Percentiles rank a stretch among this genome's conserved stretches.
Evolutionary conservation across 768 basidiomycete species (phyloP).

Genomic region (Hypsizygus marmoreus): DNA sequence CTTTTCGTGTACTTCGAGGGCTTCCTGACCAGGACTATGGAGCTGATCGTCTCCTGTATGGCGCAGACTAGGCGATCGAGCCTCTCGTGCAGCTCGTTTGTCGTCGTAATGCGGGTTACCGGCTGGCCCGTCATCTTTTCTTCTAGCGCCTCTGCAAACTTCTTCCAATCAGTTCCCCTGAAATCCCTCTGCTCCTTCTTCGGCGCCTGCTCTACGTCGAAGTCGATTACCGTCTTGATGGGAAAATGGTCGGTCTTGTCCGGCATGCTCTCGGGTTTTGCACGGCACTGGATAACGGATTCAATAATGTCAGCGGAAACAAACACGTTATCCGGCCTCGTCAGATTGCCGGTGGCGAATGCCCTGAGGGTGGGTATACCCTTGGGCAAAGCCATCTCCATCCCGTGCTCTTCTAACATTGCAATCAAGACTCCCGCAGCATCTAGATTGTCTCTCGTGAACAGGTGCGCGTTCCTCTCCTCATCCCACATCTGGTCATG

Average conservation of each 20-base stretch:
- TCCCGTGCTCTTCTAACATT: slow-evolving; percentile 20
- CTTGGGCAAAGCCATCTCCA: slow-evolving; percentile 36
- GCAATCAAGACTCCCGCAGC: slow-evolving; percentile 27
- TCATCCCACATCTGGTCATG: slow-evolving; percentile 45
- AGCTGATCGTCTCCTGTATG: slow-evolving; percentile 17
- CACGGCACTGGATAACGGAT: slow-evolving; percentile 28
- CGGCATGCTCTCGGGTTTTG: slow-evolving; percentile 13
- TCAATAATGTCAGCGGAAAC: slow-evolving; percentile 17
- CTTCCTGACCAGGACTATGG: slow-evolving; percentile 17
- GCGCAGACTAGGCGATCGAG: slow-evolving; percentile 12
- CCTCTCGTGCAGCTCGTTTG: slow-evolving; percentile 4
- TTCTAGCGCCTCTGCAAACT: slow-evolving; percentile 23
- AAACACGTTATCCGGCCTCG: slow-evolving; percentile 48
- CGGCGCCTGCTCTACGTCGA: background rate
- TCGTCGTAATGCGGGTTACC: background rate
- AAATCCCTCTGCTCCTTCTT: slow-evolving; percentile 22
- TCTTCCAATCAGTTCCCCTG: slow-evolving; percentile 28
- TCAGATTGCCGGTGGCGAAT: slow-evolving; percentile 29
- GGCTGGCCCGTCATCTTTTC: background rate
- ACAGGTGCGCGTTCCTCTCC: slow-evolving; percentile 30
- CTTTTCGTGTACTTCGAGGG: slow-evolving; percentile 25
- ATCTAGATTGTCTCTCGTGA: slow-evolving; percentile 27
- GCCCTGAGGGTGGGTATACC: slow-evolving; percentile 36
- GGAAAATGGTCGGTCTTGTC: slow-evolving; percentile 42
- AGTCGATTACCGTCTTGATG: slow-evolving; percentile 29